Conservation (phyloP, 495 filamentous ascomycete species). For the Xylaria palmicola region DNA sequence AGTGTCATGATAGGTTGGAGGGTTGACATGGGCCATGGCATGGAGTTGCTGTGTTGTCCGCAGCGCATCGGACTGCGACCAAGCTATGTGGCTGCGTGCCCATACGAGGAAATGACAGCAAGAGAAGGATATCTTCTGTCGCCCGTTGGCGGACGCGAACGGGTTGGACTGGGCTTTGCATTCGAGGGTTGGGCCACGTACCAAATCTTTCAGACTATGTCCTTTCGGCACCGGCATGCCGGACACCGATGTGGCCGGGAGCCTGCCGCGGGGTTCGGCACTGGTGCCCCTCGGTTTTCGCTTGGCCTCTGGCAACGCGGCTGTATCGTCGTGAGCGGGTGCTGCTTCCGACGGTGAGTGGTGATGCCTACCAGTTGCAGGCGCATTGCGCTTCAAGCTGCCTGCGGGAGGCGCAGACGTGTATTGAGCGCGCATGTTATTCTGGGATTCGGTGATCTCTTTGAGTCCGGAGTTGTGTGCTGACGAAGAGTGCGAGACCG, state of each 20-base stretch:
- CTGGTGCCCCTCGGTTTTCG: slow-evolving; percentile 59
- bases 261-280: slow-evolving; percentile 45
- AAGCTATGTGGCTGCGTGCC: no score
- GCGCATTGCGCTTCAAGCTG: slow-evolving; percentile 38
- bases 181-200: slow-evolving; percentile 14
- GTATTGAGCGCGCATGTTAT: slow-evolving; percentile 62
- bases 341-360: not conserved
- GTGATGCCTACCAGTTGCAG: slow-evolving; percentile 34
- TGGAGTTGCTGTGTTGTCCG: no score
- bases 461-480: slow-evolving; percentile 25
- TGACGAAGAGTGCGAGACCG: slow-evolving; percentile 17
- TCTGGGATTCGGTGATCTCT: slow-evolving; percentile 58
- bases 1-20: no score
- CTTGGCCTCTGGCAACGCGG: slow-evolving; percentile 53
- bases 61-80: no score
- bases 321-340: slow-evolving; percentile 16
- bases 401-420: slow-evolving; percentile 49
- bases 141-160: no score
- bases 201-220: slow-evolving; percentile 20
- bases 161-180: no score
- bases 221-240: slow-evolving; percentile 22
- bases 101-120: no score
- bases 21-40: no score
- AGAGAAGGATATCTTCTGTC: no score
- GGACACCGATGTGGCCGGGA: slow-evolving; percentile 8